Conservation (phyloP, 352 stramenopile genomes). For the Phytophthora lateralis region DNA sequence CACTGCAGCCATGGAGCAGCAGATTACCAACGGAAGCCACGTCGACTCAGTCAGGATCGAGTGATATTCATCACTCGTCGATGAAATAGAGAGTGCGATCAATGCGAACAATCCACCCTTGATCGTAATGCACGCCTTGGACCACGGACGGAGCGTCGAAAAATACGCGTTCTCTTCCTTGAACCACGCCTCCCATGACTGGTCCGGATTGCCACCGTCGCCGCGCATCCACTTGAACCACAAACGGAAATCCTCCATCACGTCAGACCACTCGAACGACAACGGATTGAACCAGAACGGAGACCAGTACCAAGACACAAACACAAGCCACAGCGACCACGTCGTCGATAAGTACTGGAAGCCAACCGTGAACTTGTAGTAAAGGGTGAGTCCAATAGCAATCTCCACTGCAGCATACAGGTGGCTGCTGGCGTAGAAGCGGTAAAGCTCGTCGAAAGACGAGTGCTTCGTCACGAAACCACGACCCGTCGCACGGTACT, state of each 20-base stretch:
- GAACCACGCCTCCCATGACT: constrained; percentile 97
- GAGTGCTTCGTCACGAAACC: constrained; percentile 99
- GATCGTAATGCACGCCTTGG: constrained; percentile 91
- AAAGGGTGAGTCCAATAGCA: constrained; percentile 92
- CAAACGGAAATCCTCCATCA: constrained; percentile 86
- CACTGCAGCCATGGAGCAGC: constrained; percentile 48
- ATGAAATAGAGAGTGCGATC: constrained; percentile 87
- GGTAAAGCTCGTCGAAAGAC: constrained; percentile 97
- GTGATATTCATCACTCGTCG: constrained; percentile 72
- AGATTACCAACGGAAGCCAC: constrained; percentile 68
- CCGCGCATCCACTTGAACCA: constrained; percentile 96
- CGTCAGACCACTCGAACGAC: constrained; percentile 96
- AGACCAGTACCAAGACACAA: constrained; percentile 85
- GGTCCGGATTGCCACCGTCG: constrained; percentile 90
- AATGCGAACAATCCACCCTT: constrained; percentile 91
- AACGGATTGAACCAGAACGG: constrained; percentile 99
- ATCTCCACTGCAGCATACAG: constrained; percentile 96
- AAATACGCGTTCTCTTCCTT: constrained; percentile 96
- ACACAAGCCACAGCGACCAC: constrained; percentile 97
- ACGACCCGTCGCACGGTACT: constrained; percentile 97
- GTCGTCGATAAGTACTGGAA: constrained; percentile 97
- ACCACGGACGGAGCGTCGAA: constrained; percentile 83
- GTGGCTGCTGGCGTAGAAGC: constrained; percentile 98
- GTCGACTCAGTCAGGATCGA: constrained; percentile 57
- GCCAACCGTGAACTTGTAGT: constrained; percentile 93